Conservation (phyloP, 805 yeast species). For the Sugiyamaella lignohabitans region DNA sequence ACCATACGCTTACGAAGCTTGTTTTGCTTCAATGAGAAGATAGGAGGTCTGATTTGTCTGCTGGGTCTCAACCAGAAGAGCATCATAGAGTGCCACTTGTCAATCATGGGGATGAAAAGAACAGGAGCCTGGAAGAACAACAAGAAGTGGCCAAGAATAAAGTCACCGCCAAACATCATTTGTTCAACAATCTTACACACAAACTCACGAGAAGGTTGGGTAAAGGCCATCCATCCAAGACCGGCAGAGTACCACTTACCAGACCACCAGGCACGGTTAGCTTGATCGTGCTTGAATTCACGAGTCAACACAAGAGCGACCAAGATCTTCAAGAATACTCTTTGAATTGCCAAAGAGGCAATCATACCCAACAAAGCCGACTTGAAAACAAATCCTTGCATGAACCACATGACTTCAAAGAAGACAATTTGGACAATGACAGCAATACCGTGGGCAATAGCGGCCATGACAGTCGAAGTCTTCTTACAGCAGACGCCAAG, state of each 20-base stretch:
- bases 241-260: conserved; percentile 98
- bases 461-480: conserved; percentile 94
- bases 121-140: conserved; percentile 87
- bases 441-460: conserved; percentile 90
- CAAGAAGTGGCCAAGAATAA: conserved; percentile 82
- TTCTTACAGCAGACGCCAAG: conserved; percentile 92
- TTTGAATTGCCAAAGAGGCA: conserved; percentile 80
- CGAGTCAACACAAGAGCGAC: conserved; percentile 76
- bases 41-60: conserved; percentile 96
- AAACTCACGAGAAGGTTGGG: conserved; percentile 95
- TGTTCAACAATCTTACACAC: conserved; percentile 88
- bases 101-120: conserved; percentile 76
- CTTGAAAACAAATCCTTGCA: conserved; percentile 85
- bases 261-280: conserved; percentile 99
- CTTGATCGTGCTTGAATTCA: conserved; percentile 91
- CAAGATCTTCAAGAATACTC: conserved; percentile 78
- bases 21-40: conserved; percentile 93
- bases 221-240: conserved; percentile 86
- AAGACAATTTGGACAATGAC: conserved; percentile 80
- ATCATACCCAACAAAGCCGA: conserved; percentile 82
- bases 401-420: conserved; percentile 95
- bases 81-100: conserved; percentile 97
- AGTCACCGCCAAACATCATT: conserved; percentile 96
- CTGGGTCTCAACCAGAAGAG: conserved; percentile 98
- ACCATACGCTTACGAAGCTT: conserved; percentile 97